Evolutionary conservation across 108 stramenopile species (phyloP).

Genomic region (Conticribra guillardii): DNA sequence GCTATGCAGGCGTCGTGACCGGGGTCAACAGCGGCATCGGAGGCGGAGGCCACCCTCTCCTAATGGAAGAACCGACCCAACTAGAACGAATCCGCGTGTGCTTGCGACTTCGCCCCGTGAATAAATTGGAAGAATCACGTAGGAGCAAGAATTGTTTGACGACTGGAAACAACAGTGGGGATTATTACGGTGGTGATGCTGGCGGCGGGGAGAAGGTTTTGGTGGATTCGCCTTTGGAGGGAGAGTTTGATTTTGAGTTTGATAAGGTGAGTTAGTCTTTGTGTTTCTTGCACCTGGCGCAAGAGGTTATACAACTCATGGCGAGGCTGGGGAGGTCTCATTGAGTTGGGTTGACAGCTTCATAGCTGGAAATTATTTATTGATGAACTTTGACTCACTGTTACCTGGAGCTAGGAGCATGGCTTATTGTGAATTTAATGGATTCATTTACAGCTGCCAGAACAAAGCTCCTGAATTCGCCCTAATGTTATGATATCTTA

Average conservation of each 20-base stretch:
- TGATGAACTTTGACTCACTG: too few relatives aligned
- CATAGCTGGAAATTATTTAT: too few relatives aligned
- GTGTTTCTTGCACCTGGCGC: neutral
- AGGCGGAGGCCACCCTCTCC: neutral
- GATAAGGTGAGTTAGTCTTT: conserved; percentile 15
- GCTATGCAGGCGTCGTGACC: neutral
- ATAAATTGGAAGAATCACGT: conserved; percentile 68
- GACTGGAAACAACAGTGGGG: neutral
- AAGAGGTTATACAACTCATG: too few relatives aligned
- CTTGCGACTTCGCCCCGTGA: conserved; percentile 73
- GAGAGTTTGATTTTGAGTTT: conserved; percentile 61
- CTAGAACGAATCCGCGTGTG: conserved; percentile 57
- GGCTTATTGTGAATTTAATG: too few relatives aligned
- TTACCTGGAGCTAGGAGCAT: too few relatives aligned
- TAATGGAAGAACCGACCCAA: conserved; percentile 42
- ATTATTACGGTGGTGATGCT: neutral
- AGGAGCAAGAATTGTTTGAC: conserved; percentile 69
- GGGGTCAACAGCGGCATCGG: neutral
- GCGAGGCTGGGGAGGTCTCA: too few relatives aligned
- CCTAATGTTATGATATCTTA: too few relatives aligned
- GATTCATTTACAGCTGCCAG: too few relatives aligned
- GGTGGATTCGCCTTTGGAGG: conserved; percentile 69
- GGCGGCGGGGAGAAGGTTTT: conserved; percentile 36
- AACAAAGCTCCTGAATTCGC: too few relatives aligned
- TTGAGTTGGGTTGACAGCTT: too few relatives aligned